Base-by-base conservation (phyloP, 192 early-diverging fungal species). In the Mortierella claussenii region DNA sequence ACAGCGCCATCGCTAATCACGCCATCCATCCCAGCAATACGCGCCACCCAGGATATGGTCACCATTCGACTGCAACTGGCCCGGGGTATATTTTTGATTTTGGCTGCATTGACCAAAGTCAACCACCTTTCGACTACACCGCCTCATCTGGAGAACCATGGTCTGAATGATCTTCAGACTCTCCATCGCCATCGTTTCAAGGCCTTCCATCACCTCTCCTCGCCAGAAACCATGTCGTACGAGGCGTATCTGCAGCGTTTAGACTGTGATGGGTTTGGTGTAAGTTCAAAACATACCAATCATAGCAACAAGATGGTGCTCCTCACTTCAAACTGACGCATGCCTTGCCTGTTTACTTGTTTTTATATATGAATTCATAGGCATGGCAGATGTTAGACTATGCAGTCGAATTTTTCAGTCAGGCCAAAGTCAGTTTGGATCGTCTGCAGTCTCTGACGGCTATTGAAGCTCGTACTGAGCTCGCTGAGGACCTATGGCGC, bases 131-230 rank as follows among this genome's bases (percentile, higher is more conserved):
- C 80, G n/a, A 49, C 65, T 2, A 58, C 56, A 0, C 81, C 80
- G 27, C 44, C 78, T 27, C 61, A 69, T 26, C 37, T 64, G 13
- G 62, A 56, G 15, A 51, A 47, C 30, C 75, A 79, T 40, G 75
- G 71, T 4, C 70, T 84, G 45, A 82, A 87, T 47, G 69, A 87
- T 58, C 65, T 81, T 23, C 55, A 74, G 15, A 85, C 84, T 0
- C 65, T 82, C 1, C 83, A 63, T 44, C 42, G 28, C 5, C 86
- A 85, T 37, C 71, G 86, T 21, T 82, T 87, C 61, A 80, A 82
- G 20, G 60, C 78, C 6, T 85, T 87, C 78, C 61, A 54, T 10
- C 24, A 65, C 5, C 32, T 87, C 18, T 56, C 69, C 1, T 81
- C 71, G 1, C 79, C 79, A 9, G 65, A 73, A 23, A 31, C 65